Evolutionary conservation across 228 moss, liverwort and hornwort species (phyloP).

Genomic region (Sphagnum fallax): DNA sequence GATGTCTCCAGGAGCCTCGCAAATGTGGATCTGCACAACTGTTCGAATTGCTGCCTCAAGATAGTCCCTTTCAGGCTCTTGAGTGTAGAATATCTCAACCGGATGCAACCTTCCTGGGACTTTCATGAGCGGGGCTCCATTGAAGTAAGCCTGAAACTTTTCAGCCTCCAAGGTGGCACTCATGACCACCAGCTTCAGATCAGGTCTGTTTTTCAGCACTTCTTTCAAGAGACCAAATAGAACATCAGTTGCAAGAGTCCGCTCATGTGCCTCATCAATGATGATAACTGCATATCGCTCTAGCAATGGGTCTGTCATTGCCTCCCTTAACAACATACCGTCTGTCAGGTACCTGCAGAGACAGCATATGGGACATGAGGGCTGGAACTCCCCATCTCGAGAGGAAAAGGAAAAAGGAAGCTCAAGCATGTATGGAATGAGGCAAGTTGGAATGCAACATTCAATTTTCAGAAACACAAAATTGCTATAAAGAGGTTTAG

Average conservation of each 20-base stretch:
- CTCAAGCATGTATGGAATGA: too few relatives aligned
- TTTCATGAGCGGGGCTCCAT: constrained; percentile 96
- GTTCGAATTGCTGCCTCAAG: constrained; percentile 97
- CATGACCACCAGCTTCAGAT: constrained; percentile 98
- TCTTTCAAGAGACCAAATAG: constrained; percentile 93
- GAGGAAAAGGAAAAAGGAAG: too few relatives aligned
- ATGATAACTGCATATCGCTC: constrained; percentile 98
- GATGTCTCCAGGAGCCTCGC: constrained; percentile 87
- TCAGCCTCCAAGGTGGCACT: constrained; percentile 99
- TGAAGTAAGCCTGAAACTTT: constrained; percentile 97
- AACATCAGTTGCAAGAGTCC: constrained; percentile 95
- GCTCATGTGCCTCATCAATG: constrained; percentile 95
- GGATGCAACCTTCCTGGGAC: constrained; percentile 96
- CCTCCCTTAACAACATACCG: constrained; percentile 98
- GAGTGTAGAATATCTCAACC: constrained; percentile 97
- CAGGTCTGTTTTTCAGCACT: constrained; percentile 90
- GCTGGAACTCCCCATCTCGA: too few relatives aligned
- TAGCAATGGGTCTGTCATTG: constrained; percentile 96
- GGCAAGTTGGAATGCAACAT: too few relatives aligned
- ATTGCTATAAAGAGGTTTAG: neutral
- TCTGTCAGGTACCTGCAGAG: constrained; percentile 80
- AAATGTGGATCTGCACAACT: constrained; percentile 96
- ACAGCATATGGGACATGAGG: too few relatives aligned
- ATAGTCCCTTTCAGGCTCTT: constrained; percentile 96
- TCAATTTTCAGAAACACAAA: too few relatives aligned